Conservation (phyloP, 352 stramenopile genomes). For the Globisporangium abappressorium region DNA sequence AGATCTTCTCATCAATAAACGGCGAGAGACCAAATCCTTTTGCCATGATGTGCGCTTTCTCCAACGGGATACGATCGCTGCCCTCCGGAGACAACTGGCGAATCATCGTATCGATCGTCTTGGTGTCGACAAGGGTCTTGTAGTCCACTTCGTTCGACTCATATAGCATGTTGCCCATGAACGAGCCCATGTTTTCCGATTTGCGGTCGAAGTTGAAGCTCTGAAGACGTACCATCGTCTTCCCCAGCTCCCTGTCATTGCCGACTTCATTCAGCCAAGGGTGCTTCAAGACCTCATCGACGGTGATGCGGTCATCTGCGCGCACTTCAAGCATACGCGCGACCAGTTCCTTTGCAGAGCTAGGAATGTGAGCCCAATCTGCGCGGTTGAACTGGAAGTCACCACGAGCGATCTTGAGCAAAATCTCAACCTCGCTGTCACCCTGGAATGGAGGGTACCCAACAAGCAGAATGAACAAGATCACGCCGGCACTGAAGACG, state of each 20-base stretch:
- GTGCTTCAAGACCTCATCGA: conserved; percentile 59
- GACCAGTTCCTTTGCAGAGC: conserved; percentile 61
- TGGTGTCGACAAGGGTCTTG: conserved; percentile 44
- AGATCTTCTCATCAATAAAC: conserved; percentile 58
- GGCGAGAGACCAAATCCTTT: conserved; percentile 57
- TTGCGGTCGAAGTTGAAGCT: conserved; percentile 81
- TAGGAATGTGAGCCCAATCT: conserved; percentile 62
- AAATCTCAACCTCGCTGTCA: conserved; percentile 70
- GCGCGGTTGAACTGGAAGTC: conserved; percentile 67
- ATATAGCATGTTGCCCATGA: conserved; percentile 53
- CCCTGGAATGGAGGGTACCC: conserved; percentile 76
- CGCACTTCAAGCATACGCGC: conserved; percentile 70
- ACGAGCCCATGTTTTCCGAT: conserved; percentile 71
- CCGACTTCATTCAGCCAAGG: conserved; percentile 50
- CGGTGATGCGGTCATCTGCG: conserved; percentile 67
- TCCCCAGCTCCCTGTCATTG: conserved; percentile 29
- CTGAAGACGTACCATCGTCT: conserved; percentile 55
- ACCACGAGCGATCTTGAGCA: conserved; percentile 73
- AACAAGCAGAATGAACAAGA: conserved; percentile 76
- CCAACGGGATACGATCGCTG: conserved; percentile 38
- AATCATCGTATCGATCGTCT: conserved; percentile 67
- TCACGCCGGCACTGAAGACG: conserved; percentile 80
- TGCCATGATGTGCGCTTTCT: conserved; percentile 49
- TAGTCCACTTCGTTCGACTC: conserved; percentile 60
- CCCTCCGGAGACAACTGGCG: conserved; percentile 57